Percentiles rank a stretch among this genome's conserved stretches.
Conservation (phyloP, 371 early-diverging fungal genomes). For the Mortierella sp. region DNA sequence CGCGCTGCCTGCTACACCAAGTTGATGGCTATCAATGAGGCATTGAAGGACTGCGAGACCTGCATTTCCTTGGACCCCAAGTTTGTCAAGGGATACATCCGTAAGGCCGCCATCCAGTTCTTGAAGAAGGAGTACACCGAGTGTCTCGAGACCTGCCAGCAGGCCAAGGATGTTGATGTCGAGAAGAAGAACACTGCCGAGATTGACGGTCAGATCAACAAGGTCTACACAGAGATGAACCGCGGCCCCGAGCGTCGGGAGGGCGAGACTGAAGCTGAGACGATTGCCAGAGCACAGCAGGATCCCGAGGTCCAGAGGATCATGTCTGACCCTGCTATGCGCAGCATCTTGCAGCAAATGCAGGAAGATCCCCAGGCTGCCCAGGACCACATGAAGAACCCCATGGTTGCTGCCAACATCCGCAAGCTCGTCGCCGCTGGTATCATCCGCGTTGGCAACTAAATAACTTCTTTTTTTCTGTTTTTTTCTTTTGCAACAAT, state of each 20-base stretch:
- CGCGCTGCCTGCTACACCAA: constrained; percentile 97
- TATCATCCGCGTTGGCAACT: constrained; percentile 65
- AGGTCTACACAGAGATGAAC: constrained; percentile 85
- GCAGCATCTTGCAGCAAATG: constrained; percentile 96
- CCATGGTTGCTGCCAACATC: constrained; percentile 93
- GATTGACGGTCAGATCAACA: constrained; percentile 84
- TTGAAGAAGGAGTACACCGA: constrained; percentile 91
- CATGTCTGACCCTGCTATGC: constrained; percentile 96
- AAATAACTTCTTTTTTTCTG: background rate
- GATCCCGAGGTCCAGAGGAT: constrained; percentile 95
- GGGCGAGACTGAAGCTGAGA: constrained; percentile 83
- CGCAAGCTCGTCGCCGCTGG: constrained; percentile 95
- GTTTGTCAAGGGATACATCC: constrained; percentile 96
- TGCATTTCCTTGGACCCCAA: constrained; percentile 90
- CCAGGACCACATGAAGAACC: constrained; percentile 96
- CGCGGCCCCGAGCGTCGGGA: constrained; percentile 63
- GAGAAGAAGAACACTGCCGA: constrained; percentile 89
- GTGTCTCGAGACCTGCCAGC: constrained; percentile 85
- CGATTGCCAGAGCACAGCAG: constrained; percentile 84
- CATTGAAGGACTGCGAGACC: constrained; percentile 94
- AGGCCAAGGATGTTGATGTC: constrained; percentile 83
- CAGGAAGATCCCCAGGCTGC: constrained; percentile 94
- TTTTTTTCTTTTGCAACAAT: constrained; percentile 7
- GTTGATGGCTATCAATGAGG: constrained; percentile 94
- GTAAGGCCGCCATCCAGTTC: constrained; percentile 95